Conservation (phyloP, 2,329 filamentous ascomycete species). For the Xylariaceae sp. region DNA sequence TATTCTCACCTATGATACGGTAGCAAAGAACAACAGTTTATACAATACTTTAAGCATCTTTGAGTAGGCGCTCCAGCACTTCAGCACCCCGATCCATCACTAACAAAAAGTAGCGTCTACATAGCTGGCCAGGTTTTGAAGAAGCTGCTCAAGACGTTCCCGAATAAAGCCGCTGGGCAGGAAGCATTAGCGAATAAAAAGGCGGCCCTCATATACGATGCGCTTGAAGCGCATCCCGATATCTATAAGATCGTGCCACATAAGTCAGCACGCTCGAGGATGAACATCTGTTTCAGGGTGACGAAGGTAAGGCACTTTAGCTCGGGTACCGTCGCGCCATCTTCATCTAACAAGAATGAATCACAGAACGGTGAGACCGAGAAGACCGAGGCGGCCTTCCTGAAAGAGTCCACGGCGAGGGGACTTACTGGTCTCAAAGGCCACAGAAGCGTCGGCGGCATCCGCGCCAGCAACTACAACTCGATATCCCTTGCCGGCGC, state of each 20-base stretch:
- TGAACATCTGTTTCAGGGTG: constrained; percentile 94
- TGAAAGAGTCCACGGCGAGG: constrained; percentile 64
- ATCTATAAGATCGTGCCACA: constrained; percentile 76
- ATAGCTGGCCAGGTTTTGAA: constrained; percentile 86
- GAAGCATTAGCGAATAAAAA: constrained; percentile 70
- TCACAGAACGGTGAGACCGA: constrained; percentile 52
- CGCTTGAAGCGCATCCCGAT: constrained; percentile 67
- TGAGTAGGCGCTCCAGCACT: constrained; percentile 44
- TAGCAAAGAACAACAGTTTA: constrained; percentile 88
- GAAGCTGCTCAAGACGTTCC: constrained; percentile 61
- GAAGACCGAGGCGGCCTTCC: constrained; percentile 73
- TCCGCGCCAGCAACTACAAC: constrained; percentile 82
- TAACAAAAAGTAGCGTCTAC: constrained; percentile 60
- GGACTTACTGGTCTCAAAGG: constrained; percentile 81
- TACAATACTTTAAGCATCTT: constrained; percentile 97
- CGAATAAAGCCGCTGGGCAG: constrained; percentile 70
- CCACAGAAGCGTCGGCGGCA: constrained; percentile 50
- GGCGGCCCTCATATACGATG: constrained; percentile 69
- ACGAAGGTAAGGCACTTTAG: constrained; percentile 33
- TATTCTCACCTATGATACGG: constrained; percentile 76
- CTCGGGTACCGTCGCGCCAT: background rate
- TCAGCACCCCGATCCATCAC: background rate
- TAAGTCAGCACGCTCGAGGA: constrained; percentile 71
- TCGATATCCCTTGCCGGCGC: constrained; percentile 66
- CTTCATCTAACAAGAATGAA: constrained; percentile 5